Percentiles rank a stretch among this genome's conserved stretches.
phyloP scores from a whole-genome alignment of 139 green algal genomes.

The Chlamydomonas eustigma region DNA sequence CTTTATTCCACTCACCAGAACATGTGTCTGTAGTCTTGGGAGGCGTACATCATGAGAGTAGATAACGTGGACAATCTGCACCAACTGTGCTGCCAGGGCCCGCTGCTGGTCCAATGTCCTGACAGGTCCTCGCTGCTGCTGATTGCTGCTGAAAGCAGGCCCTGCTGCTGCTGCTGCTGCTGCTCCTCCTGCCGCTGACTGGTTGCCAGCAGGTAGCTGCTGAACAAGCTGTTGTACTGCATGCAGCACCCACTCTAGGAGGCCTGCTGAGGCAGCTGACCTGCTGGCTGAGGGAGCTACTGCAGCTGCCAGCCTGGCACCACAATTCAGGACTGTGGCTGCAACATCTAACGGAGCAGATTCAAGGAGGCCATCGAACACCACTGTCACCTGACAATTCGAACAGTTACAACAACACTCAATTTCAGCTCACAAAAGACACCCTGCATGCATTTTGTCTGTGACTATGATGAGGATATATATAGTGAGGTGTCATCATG shows the following conservation, averaged over 20 bases:
- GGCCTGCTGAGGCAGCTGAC: conserved; percentile 24
- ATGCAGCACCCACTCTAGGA: conserved; percentile 16
- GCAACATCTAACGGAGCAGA: conserved; percentile 11
- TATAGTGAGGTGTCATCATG: no score
- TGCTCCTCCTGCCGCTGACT: conserved; percentile 2
- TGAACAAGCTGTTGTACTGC: neutral
- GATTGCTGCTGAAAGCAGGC: neutral
- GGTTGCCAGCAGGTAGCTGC: neutral
- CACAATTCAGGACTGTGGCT: conserved; percentile 20
- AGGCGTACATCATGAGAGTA: conserved; percentile 26
- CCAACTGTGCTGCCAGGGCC: conserved; percentile 19
- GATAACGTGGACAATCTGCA: conserved; percentile 11
- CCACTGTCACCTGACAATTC: conserved; percentile 25
- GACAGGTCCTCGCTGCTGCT: neutral
- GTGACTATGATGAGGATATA: no score
- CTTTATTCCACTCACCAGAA: neutral
- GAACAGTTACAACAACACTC: neutral
- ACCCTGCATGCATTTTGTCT: no score
- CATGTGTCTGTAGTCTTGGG: conserved; percentile 22
- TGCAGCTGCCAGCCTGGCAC: conserved; percentile 17
- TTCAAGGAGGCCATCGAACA: conserved; percentile 38
- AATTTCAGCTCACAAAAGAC: neutral
- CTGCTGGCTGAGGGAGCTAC: conserved; percentile 20
- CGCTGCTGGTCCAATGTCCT: conserved; percentile 23
- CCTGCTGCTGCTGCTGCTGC: conserved; percentile 19